Evolutionary conservation across 2,329 filamentous ascomycete species (phyloP), one percentile per base, ranked within the genome.

Genomic region (Pyricularia sp.): DNA sequence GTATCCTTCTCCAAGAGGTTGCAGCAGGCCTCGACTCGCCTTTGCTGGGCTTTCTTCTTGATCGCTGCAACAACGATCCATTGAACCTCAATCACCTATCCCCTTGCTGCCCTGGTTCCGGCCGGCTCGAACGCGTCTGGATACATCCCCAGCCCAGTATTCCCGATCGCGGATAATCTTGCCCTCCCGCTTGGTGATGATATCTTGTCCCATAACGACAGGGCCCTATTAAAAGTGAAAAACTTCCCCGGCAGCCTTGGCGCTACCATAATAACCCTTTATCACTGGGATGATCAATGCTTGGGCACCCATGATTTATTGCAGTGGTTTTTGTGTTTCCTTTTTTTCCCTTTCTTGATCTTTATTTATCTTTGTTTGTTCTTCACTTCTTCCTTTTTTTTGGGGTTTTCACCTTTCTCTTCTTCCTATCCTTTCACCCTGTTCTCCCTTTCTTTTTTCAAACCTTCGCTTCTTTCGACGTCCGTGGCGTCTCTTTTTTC

Each of bases 401-500:
- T 17, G 11, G 3, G n/a, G 28, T 30, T 61, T n/a, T n/a, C n/a
- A n/a, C n/a, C 11, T 28, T 28, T 63, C 14, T 17, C 26, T 26
- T 28, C 59, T 63, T 63, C 25, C 14, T 63, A 28, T 63, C 70
- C 71, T 69, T 69, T 64, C 58, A 36, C 33, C 33, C 33, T 68
- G 69, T 70, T 71, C 71, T 70, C 65, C 69, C 70, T 59, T 73
- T 70, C 68, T 65, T 68, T n/a, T n/a, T n/a, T n/a, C n/a, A n/a
- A 70, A 72, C 65, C 69, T 69, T 68, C 64, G 25, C 70, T 73
- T 73, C 68, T 70, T 70, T 73, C 30, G 63, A 65, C 59, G 68
- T 74, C 72, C 73, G 69, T 71, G 71, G 73, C 71, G 72, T 73
- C 70, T 73, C 68, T 72, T 73, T 69, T 59, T 63, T 63, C 59